Evolutionary conservation across 1,284 basidiomycete genomes (phyloP).

Genomic region (Quambalaria eucalypti): DNA sequence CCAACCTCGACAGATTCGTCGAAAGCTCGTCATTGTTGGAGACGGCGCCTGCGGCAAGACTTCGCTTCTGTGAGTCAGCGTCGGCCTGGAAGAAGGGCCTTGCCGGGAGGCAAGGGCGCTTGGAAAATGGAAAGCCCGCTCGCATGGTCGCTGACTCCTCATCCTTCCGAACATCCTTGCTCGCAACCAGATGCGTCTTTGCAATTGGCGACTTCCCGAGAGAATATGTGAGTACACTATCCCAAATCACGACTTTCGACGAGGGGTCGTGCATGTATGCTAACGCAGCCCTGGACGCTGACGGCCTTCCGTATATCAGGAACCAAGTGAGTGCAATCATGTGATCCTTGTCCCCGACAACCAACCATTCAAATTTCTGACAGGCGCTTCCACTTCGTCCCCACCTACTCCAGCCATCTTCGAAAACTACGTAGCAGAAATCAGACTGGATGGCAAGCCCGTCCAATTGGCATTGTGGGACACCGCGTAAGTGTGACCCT

Average conservation of each 20-base stretch:
- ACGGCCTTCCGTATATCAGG: too few species aligned
- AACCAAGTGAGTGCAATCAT: too few species aligned
- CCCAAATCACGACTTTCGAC: too few species aligned
- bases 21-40: slow-evolving; percentile 86
- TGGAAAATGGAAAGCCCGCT: too few species aligned
- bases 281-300: too few species aligned
- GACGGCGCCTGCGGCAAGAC: slow-evolving; percentile 40
- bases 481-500: slow-evolving; percentile 77
- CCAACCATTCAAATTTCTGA: too few species aligned
- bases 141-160: background rate
- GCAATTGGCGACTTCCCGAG: slow-evolving; percentile 93
- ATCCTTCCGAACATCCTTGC: background rate
- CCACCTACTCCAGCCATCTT: slow-evolving; percentile 66
- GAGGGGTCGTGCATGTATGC: too few species aligned
- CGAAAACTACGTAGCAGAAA: slow-evolving; percentile 97
- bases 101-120: too few species aligned
- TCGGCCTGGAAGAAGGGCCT: too few species aligned
- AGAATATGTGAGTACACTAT: slow-evolving; percentile 66
- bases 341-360: too few species aligned
- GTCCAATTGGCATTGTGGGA: slow-evolving; percentile 94
- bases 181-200: slow-evolving; percentile 53
- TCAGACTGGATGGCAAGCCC: slow-evolving; percentile 89
- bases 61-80: slow-evolving; percentile 15
- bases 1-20: too few species aligned
- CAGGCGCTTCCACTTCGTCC: too few species aligned